These are phyloP conservation scores for Nepenthes alata DNA, from an alignment of 179 eudicot species.

Conservation along the genomic window DNA sequence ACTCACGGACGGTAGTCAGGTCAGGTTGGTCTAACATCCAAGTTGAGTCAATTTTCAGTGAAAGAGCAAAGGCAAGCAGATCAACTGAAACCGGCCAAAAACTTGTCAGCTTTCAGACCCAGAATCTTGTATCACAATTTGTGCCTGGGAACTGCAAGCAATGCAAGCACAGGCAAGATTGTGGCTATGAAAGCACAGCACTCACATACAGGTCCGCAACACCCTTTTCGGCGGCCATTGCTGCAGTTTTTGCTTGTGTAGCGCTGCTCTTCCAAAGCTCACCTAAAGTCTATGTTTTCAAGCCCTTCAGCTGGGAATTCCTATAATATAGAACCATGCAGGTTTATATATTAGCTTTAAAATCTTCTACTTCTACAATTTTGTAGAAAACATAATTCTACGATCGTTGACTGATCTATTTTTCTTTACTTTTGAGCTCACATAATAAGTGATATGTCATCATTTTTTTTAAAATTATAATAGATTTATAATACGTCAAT, in stretches of 20 bases:
- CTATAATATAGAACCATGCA: constrained; percentile 59
- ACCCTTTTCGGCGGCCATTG: constrained; percentile 37
- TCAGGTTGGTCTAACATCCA: neutral
- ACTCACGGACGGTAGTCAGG: too few relatives aligned
- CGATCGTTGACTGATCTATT: too few relatives aligned
- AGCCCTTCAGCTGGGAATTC: constrained; percentile 63
- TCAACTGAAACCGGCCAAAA: constrained; percentile 10
- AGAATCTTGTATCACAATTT: constrained; percentile 13
- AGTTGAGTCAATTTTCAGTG: neutral
- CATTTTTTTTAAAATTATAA: too few relatives aligned
- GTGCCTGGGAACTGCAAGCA: constrained; percentile 26
- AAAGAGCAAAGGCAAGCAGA: constrained; percentile 24
- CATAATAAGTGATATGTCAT: too few relatives aligned
- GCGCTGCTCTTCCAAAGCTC: constrained; percentile 68
- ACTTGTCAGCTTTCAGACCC: constrained; percentile 38
- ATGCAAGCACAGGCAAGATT: constrained; percentile 31
- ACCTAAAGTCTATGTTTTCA: constrained; percentile 48
- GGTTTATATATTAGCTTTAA: neutral
- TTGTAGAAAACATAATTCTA: too few relatives aligned
- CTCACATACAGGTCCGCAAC: constrained; percentile 34
- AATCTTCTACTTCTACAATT: too few relatives aligned
- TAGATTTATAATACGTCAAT: too few relatives aligned
- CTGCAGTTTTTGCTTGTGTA: constrained; percentile 80
- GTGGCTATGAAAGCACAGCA: constrained; percentile 25
- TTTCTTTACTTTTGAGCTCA: too few relatives aligned